Evolutionary conservation across 768 basidiomycete species (phyloP).

Genomic region (Gymnopilus dilepis): DNA sequence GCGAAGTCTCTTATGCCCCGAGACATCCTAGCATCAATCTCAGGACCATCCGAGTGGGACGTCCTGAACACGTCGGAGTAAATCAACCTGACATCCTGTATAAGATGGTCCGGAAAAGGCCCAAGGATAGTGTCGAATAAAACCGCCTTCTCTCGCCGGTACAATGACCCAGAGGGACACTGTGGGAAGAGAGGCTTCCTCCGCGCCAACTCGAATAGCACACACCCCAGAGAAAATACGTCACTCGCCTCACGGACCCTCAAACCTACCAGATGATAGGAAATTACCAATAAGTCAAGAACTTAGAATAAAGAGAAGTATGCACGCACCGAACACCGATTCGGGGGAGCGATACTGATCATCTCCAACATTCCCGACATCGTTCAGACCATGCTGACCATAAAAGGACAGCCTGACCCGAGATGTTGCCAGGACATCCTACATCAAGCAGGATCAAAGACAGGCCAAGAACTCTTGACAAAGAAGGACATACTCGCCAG

Average conservation of each 20-base stretch:
- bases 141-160: not conserved
- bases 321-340: not conserved
- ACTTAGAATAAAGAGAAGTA: not conserved
- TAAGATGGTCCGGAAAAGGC: not conserved
- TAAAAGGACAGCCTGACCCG: not conserved
- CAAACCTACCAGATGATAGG: not conserved
- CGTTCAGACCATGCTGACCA: not conserved
- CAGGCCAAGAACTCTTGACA: not conserved
- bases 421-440: not conserved
- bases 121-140: not conserved
- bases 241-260: not conserved
- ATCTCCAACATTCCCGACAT: not conserved
- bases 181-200: not conserved
- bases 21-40: not conserved
- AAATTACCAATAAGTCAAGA: not conserved
- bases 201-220: not conserved
- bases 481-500: not conserved
- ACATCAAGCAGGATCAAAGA: not conserved
- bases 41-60: not conserved
- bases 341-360: not conserved
- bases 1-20: not conserved
- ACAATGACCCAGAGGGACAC: not conserved
- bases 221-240: conserved; percentile 2
- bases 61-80: not conserved
- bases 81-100: not conserved